Evolutionary conservation across 768 basidiomycete species (phyloP).

Genomic region (Trametes maxima): DNA sequence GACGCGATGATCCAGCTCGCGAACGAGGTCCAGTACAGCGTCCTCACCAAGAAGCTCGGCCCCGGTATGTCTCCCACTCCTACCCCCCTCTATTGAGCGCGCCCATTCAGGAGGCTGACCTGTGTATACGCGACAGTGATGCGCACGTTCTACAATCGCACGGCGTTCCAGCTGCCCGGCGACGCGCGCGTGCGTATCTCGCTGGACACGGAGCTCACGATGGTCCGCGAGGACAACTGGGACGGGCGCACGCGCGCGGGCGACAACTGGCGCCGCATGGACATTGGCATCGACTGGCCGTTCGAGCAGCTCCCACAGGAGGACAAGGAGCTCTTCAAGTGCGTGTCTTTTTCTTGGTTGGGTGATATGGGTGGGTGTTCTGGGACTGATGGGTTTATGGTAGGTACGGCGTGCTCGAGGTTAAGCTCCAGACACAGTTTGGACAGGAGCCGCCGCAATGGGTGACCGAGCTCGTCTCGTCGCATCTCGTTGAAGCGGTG

Average conservation of each 20-base stretch:
- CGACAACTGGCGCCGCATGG: constrained; percentile 92
- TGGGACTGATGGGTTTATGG: neutral
- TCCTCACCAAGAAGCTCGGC: constrained; percentile 75
- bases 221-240: constrained; percentile 97
- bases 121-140: constrained; percentile 61
- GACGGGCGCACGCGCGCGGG: constrained; percentile 77
- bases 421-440: constrained; percentile 94
- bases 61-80: constrained; percentile 61
- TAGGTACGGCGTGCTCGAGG: constrained; percentile 92
- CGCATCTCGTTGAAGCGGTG: constrained; percentile 94
- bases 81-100: neutral
- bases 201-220: constrained; percentile 92
- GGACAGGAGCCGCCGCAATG: constrained; percentile 96
- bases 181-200: constrained; percentile 99
- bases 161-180: constrained; percentile 97
- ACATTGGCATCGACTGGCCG: constrained; percentile 91
- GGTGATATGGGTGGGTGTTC: neutral
- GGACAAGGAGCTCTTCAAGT: constrained; percentile 95
- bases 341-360: constrained; percentile 22
- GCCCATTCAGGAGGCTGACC: neutral
- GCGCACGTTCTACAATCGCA: constrained; percentile 98
- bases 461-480: constrained; percentile 95
- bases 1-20: constrained; percentile 95
- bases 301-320: constrained; percentile 73
- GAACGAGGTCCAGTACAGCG: constrained; percentile 93